Base-by-base conservation (phyloP, 2,329 filamentous ascomycete species). In the Alternaria postmessia region DNA sequence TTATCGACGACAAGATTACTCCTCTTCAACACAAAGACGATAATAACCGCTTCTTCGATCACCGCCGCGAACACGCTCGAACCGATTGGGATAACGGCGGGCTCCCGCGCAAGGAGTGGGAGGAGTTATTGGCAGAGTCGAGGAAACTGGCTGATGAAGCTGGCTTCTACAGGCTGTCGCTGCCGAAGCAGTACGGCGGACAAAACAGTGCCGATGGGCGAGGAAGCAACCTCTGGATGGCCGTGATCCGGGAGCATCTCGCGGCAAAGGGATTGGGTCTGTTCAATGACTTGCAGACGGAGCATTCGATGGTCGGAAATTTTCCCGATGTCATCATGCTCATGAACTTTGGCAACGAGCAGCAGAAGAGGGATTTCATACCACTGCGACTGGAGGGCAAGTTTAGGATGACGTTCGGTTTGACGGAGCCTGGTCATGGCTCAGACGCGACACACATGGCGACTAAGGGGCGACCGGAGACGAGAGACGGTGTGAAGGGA, bases 21-120 rank as follows among this genome's bases (percentile, higher is more conserved):
- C 86, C 86, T 1, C 77, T 88, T 1, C 85, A 89, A 72, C 75
- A 83, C 62, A 75, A 78, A 24, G 75, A 86, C 68, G 85, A 88
- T 72, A 89, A 89, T 70, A 80, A 86, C 55, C 84, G 86, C 59
- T 89, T 89, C 82, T 89, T 89, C 76, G 87, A 89, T 73, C 85
- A 89, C 74, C 83, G 87, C 18, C 85, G 87, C 63, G 87, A 89
- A 67, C 82, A 88, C 68, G 79, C 85, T 7, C 84, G 87, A 34
- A 89, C 87, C 2, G 82, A 89, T 69, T 89, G 86, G 86, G 82
- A 85, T 54, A 82, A 83, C 41, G 78, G 80, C 57, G 86, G 87
- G 3, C 79, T 89, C 3, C 87, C 87, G 1, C 81, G 81, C 6
- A 74, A 80, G 44, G 86, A 88, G 67, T 89, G 87, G 87, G 86